Conservation (phyloP, 2,329 filamentous ascomycete genomes). For the Fusarium sp. region DNA sequence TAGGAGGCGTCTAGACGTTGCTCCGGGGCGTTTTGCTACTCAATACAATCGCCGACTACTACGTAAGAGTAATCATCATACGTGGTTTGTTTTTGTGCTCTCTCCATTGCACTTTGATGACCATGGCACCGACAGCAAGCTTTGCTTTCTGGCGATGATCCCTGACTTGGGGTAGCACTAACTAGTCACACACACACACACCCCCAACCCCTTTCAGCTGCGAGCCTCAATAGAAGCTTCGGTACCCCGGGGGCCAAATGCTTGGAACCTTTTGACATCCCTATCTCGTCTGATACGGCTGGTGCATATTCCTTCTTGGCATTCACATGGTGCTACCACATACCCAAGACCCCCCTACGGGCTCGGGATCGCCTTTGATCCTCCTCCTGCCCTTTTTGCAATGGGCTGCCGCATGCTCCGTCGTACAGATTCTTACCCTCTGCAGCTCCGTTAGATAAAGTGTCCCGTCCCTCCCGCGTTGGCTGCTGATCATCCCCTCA, state of each 20-base stretch:
- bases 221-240: constrained; percentile 12
- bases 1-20: neutral
- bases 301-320: constrained; percentile 35
- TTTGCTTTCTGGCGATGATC: neutral
- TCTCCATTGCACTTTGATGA: neutral
- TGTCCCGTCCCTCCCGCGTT: constrained; percentile 12
- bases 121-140: neutral
- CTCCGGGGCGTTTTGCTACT: neutral
- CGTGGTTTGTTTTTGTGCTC: neutral
- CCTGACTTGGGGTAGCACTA: neutral
- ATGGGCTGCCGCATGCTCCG: constrained; percentile 18
- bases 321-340: constrained; percentile 18
- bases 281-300: constrained; percentile 15
- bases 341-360: neutral
- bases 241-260: neutral
- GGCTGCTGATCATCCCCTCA: neutral
- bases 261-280: neutral
- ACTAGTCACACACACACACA: neutral
- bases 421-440: neutral
- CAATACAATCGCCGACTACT: neutral
- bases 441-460: constrained; percentile 21
- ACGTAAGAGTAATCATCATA: neutral
- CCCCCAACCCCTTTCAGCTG: neutral
- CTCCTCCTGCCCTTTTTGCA: constrained; percentile 43
- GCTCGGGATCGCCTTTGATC: constrained; percentile 10